Evolutionary conservation across 2,329 filamentous ascomycete genomes (phyloP).

Genomic region (Pyrenophora teres): DNA sequence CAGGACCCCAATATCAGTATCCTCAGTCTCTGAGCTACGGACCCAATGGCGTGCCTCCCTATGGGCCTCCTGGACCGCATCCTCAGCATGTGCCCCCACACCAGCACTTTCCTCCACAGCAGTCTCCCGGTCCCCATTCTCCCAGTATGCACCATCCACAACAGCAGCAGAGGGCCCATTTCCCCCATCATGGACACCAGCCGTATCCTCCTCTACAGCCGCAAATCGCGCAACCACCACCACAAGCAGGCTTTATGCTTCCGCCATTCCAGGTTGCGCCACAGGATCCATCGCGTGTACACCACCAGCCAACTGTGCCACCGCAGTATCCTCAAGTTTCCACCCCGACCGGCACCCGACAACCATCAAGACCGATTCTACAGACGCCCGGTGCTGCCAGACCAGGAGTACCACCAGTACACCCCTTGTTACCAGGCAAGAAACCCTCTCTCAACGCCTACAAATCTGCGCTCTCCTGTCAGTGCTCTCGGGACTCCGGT

Average conservation of each 20-base stretch:
- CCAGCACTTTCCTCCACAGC: slow-evolving; percentile 33
- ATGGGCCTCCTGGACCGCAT: slow-evolving; percentile 30
- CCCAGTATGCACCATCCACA: slow-evolving; percentile 33
- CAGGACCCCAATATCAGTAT: slow-evolving; percentile 41
- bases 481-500: slow-evolving; percentile 34
- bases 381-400: slow-evolving; percentile 24
- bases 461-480: slow-evolving; percentile 27
- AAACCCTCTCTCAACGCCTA: slow-evolving; percentile 36
- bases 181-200: slow-evolving; percentile 38
- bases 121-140: slow-evolving; percentile 38
- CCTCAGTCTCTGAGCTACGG: slow-evolving; percentile 32
- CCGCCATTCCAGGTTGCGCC: slow-evolving; percentile 55
- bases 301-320: slow-evolving; percentile 37
- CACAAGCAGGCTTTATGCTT: slow-evolving; percentile 54
- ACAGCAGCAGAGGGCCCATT: slow-evolving; percentile 39
- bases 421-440: slow-evolving; percentile 32
- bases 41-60: slow-evolving; percentile 32
- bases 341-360: slow-evolving; percentile 33
- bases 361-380: slow-evolving; percentile 14
- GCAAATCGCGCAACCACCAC: slow-evolving; percentile 44
- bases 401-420: slow-evolving; percentile 25
- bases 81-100: slow-evolving; percentile 39
- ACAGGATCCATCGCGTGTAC: slow-evolving; percentile 49
- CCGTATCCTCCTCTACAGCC: slow-evolving; percentile 38
- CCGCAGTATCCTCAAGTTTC: slow-evolving; percentile 36